phyloP scores from a whole-genome alignment of 176 grass and related monocot species.

The Chrysopogon serrulatus region DNA sequence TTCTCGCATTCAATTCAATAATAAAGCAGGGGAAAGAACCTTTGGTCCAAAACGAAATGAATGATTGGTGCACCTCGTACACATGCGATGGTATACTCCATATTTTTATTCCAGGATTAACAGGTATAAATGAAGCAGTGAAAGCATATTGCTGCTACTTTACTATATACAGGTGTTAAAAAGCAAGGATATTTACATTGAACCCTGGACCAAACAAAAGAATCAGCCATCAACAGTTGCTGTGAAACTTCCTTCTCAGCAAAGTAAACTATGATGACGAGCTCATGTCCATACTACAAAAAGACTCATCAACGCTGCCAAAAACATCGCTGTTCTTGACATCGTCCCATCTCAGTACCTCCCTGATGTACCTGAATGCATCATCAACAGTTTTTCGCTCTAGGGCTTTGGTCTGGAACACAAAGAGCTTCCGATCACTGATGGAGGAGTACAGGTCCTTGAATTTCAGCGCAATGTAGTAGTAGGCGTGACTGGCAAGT shows the following conservation, averaged over 20 bases:
- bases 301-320: conserved; percentile 46
- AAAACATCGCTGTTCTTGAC: conserved; percentile 48
- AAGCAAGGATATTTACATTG: no score
- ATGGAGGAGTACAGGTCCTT: conserved; percentile 59
- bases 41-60: no score
- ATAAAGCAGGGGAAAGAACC: no score
- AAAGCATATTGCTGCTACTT: no score
- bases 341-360: conserved; percentile 65
- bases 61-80: no score
- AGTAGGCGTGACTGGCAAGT: conserved; percentile 60
- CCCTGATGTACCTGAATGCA: conserved; percentile 60
- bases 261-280: conserved; percentile 7
- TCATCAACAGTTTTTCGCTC: conserved; percentile 44
- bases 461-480: conserved; percentile 64
- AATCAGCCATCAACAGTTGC: no score
- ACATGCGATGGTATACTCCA: no score
- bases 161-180: no score
- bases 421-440: conserved; percentile 49
- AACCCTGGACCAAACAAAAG: no score
- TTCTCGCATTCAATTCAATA: no score
- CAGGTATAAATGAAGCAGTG: no score
- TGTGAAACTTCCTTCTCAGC: background rate
- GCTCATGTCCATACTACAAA: conserved; percentile 53
- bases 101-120: no score
- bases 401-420: conserved; percentile 56